Conservation (phyloP, 441 rosid genomes). For the Aquilaria agallochum region DNA sequence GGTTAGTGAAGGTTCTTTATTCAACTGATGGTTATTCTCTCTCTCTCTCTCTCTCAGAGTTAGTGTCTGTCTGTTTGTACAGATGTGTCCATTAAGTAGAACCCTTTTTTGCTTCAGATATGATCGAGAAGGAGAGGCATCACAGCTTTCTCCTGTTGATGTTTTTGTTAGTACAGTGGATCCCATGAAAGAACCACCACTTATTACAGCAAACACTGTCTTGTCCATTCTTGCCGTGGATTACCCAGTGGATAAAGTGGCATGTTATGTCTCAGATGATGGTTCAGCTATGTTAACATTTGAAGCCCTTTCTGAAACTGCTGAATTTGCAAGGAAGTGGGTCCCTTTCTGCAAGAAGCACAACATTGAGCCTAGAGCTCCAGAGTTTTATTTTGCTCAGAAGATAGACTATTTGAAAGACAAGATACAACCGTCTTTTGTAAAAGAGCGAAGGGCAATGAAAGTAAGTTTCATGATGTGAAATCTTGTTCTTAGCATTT, state of each 20-base stretch:
- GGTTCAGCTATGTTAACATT: conserved; percentile 98
- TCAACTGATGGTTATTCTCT: conserved; percentile 9
- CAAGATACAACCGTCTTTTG: conserved; percentile 96
- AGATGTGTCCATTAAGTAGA: conserved; percentile 7
- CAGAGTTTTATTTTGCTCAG: conserved; percentile 95
- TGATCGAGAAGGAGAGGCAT: conserved; percentile 97
- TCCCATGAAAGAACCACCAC: conserved; percentile 96
- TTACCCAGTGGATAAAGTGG: conserved; percentile 96
- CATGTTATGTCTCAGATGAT: conserved; percentile 97
- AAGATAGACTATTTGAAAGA: conserved; percentile 98
- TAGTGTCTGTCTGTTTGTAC: not conserved
- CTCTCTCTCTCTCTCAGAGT: not conserved
- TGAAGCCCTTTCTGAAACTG: conserved; percentile 96
- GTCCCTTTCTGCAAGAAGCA: conserved; percentile 99
- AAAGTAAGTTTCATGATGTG: conserved; percentile 42
- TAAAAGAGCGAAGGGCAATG: conserved; percentile 97
- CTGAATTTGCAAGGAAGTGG: conserved; percentile 98
- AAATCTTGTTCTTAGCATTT: too few relatives aligned
- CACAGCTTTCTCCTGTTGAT: conserved; percentile 88
- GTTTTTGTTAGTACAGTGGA: conserved; percentile 99
- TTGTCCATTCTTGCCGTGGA: conserved; percentile 94
- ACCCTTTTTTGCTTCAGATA: conserved; percentile 41
- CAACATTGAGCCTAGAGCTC: conserved; percentile 94
- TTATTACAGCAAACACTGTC: conserved; percentile 93
- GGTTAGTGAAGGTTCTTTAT: conserved; percentile 40